Evolutionary conservation across 495 filamentous ascomycete genomes (phyloP), one percentile per base, ranked within the genome.

Genomic region (Hapsidospora chrysogenum): DNA sequence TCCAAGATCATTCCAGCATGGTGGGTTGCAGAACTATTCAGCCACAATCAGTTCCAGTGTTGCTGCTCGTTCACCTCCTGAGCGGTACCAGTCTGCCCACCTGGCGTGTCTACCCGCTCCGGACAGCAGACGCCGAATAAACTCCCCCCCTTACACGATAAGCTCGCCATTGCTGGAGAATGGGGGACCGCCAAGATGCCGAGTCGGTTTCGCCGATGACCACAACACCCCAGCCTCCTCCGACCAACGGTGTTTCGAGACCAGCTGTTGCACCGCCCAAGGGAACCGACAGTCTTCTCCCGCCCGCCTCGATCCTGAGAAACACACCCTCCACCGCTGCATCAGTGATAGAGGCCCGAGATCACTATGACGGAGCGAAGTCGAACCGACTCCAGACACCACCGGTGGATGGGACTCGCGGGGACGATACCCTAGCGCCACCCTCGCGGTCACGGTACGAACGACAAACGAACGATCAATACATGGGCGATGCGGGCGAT

Each of bases 281-380:
- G 11, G 14, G 27, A 7, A 31, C 19, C 13, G 18, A 38, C 17
- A 29, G 17, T 29, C 18, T 38, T 10, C 29, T 23, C 9, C 9
- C 26, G 2, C 28, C 18, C 10, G 17, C 33, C 1, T 22, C 36
- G 18, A 30, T 30, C 17, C 8, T 16, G 23, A 23, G 17, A 10
- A 19, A 19, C 1, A 17, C 9, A 9, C n/a, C 36, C 28, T 23
- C 14, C 36, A 43, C 23, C 29, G 35, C 27, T n/a, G 15, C 29
- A 6, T 13, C 41, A 17, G 42, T 49, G 29, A 36, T 44, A 15
- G 51, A 57, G 16, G 37, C 61, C 3, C 14, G 41, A 6, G 63
- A 69, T 42, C 60, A 66, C 39, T 31, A 64, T 20, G 64, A 66
- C 41, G 54, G 55, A 18, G 58, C 53, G 2, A 29, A 43, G 17